These are phyloP conservation scores for Xylaria curta DNA, from an alignment of 495 filamentous ascomycete species.

Conservation along the genomic window DNA sequence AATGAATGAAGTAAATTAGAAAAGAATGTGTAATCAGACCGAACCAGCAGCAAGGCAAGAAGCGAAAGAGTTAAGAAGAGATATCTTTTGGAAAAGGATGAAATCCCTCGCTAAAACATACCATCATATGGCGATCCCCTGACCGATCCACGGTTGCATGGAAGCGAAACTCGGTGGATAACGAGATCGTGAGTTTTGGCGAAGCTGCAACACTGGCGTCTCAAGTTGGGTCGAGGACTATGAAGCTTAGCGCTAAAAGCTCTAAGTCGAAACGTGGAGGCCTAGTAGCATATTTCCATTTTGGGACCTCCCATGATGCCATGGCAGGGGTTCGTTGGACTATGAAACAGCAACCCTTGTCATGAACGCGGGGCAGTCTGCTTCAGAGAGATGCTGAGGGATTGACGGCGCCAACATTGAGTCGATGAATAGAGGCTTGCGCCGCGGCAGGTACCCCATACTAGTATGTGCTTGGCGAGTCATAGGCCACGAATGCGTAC, in stretches of 20 bases:
- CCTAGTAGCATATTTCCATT: slow-evolving; percentile 4
- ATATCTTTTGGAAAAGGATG: background rate
- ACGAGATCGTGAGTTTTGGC: slow-evolving; percentile 3
- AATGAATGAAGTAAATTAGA: slow-evolving; percentile 22
- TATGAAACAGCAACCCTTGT: slow-evolving; percentile 12
- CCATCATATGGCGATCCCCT: slow-evolving; percentile 7
- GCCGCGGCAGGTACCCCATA: background rate
- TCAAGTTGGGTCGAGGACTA: slow-evolving; percentile 23
- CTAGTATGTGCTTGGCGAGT: background rate
- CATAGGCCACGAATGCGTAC: background rate
- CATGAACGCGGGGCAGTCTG: background rate
- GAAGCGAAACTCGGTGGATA: slow-evolving; percentile 18
- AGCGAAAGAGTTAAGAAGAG: slow-evolving; percentile 27
- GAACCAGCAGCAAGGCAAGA: slow-evolving; percentile 35
- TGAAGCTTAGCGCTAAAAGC: slow-evolving; percentile 20
- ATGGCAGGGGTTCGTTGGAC: slow-evolving; percentile 9
- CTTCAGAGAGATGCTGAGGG: background rate
- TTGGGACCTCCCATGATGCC: background rate
- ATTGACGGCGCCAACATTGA: background rate
- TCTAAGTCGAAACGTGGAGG: slow-evolving; percentile 14
- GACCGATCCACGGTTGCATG: background rate
- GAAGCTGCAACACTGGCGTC: slow-evolving; percentile 21
- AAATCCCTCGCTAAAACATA: slow-evolving; percentile 13
- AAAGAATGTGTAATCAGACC: slow-evolving; percentile 25
- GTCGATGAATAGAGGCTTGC: background rate